Evolutionary conservation across 306 rosid genomes (phyloP).

Genomic region (Rosa chinensis): DNA sequence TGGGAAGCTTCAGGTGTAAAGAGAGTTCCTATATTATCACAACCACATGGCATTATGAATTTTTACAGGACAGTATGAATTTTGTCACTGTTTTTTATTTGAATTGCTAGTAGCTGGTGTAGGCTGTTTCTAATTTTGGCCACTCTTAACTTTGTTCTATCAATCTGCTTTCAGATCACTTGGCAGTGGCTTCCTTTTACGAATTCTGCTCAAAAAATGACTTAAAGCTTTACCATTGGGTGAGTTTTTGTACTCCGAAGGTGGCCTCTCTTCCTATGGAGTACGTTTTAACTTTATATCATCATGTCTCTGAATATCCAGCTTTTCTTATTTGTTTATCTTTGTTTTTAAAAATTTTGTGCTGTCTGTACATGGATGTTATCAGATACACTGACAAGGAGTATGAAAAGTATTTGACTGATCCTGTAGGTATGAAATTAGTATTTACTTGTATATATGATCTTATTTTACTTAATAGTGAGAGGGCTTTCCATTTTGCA

Average conservation of each 20-base stretch:
- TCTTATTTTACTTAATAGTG: too few relatives aligned
- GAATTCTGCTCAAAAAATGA: slow-evolving; percentile 80
- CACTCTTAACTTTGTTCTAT: neutral
- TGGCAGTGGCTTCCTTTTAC: slow-evolving; percentile 99
- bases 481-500: neutral
- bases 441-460: slow-evolving; percentile 1
- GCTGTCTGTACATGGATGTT: slow-evolving; percentile 85
- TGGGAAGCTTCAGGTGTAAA: slow-evolving; percentile 90
- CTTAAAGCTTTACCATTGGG: slow-evolving; percentile 97
- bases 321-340: slow-evolving; percentile 17
- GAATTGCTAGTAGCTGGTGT: neutral
- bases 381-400: slow-evolving; percentile 90
- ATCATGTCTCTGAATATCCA: slow-evolving; percentile 20
- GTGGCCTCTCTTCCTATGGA: too few relatives aligned
- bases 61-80: too few relatives aligned
- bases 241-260: slow-evolving; percentile 19
- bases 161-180: slow-evolving; percentile 57
- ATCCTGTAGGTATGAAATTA: slow-evolving; percentile 72
- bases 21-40: slow-evolving; percentile 88
- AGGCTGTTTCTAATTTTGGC: neutral
- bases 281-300: neutral
- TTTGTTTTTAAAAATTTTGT: slow-evolving; percentile 22
- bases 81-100: neutral
- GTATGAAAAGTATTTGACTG: slow-evolving; percentile 73
- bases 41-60: slow-evolving; percentile 34